Evolutionary conservation across 2,329 filamentous ascomycete genomes (phyloP).

Genomic region (Cytospora piceicola): DNA sequence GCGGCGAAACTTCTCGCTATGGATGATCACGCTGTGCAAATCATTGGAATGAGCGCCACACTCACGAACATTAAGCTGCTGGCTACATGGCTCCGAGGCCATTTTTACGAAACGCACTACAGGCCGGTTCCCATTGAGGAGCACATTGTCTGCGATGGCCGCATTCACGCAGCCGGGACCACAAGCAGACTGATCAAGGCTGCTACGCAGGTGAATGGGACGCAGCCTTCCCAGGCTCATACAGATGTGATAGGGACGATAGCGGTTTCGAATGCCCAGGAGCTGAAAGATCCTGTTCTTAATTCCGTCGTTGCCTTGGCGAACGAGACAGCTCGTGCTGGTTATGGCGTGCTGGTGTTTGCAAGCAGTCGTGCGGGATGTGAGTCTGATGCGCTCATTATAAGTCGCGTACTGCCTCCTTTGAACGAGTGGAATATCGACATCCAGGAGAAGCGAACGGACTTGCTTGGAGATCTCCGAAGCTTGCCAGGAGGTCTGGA

Average conservation of each 20-base stretch:
- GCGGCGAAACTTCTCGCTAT: slow-evolving; percentile 74
- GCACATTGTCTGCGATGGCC: slow-evolving; percentile 72
- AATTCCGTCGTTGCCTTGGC: slow-evolving; percentile 74
- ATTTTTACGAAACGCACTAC: slow-evolving; percentile 74
- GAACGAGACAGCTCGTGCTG: slow-evolving; percentile 68
- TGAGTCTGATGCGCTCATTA: slow-evolving; percentile 69
- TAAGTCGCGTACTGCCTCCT: slow-evolving; percentile 67
- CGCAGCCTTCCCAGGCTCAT: slow-evolving; percentile 37
- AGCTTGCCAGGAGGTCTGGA: slow-evolving; percentile 70
- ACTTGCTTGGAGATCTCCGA: slow-evolving; percentile 68
- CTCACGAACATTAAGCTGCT: slow-evolving; percentile 74
- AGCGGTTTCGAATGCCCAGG: slow-evolving; percentile 59
- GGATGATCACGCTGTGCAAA: slow-evolving; percentile 64
- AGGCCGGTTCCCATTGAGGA: slow-evolving; percentile 77
- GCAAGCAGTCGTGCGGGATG: slow-evolving; percentile 70
- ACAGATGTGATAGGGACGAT: slow-evolving; percentile 53
- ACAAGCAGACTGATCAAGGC: slow-evolving; percentile 62
- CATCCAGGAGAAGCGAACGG: slow-evolving; percentile 61
- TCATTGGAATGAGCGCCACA: slow-evolving; percentile 81
- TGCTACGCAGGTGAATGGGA: slow-evolving; percentile 50
- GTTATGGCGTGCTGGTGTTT: slow-evolving; percentile 75
- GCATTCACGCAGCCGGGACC: slow-evolving; percentile 65
- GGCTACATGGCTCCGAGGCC: slow-evolving; percentile 70
- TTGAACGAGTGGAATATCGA: slow-evolving; percentile 49
- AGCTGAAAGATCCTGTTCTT: slow-evolving; percentile 65